Conservation (phyloP, 345 rosid species). For the Ceriops zippeliana region DNA sequence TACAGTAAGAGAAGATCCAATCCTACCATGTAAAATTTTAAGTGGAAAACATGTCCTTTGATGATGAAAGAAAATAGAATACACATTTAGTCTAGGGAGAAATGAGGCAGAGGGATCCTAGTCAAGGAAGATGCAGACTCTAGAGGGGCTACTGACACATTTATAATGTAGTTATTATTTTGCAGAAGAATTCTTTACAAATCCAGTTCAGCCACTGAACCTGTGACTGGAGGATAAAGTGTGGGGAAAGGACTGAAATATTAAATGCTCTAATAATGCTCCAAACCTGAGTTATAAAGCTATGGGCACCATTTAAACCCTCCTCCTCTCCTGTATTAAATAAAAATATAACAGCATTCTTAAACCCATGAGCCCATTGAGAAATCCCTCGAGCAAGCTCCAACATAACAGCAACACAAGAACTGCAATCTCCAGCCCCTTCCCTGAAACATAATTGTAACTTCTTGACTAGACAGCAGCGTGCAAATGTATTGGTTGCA, state of each 20-base stretch:
- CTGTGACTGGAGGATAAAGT: not conserved
- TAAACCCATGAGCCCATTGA: constrained; percentile 94
- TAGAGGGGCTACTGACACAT: not conserved
- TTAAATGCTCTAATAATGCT: constrained; percentile 7
- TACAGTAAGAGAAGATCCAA: constrained; percentile 22
- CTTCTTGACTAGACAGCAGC: constrained; percentile 2
- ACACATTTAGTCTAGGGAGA: not conserved
- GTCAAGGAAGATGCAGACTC: not conserved
- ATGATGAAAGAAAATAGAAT: not conserved
- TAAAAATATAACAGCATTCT: constrained; percentile 77
- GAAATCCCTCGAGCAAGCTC: constrained; percentile 93
- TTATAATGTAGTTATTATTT: too few relatives aligned
- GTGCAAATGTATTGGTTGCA: not conserved
- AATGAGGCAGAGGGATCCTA: constrained; percentile 1
- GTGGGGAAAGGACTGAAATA: not conserved
- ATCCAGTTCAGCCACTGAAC: not conserved
- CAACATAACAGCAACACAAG: constrained; percentile 91
- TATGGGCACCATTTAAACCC: constrained; percentile 96
- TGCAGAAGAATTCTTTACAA: not conserved
- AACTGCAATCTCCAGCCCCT: constrained; percentile 98
- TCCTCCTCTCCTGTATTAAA: constrained; percentile 96
- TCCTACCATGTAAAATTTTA: not conserved
- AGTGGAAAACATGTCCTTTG: not conserved
- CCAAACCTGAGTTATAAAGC: constrained; percentile 90
- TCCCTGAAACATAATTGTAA: constrained; percentile 48